Conservation (phyloP, 306 rosid genomes). For the Sechiopsis laciniata region DNA sequence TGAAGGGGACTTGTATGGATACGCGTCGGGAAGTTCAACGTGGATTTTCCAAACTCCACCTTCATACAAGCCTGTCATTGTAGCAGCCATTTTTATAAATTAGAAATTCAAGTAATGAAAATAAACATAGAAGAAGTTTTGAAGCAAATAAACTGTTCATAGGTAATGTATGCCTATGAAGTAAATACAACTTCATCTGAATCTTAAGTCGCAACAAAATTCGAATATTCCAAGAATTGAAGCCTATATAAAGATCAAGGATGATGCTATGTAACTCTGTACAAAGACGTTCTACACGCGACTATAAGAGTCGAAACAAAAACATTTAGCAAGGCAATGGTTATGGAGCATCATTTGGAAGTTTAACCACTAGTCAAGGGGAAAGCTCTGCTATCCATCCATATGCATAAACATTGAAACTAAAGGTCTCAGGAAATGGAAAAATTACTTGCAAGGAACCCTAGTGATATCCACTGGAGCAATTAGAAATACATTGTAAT, state of each 20-base stretch:
- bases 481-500: not conserved
- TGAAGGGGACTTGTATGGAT: conserved; percentile 96
- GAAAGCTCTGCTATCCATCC: not conserved
- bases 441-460: not conserved
- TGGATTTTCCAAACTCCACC: conserved; percentile 52
- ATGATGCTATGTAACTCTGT: not conserved
- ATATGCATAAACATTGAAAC: conserved; percentile 2
- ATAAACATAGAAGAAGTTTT: not conserved
- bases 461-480: not conserved
- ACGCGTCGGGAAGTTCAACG: conserved; percentile 98
- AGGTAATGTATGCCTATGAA: not conserved
- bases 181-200: not conserved
- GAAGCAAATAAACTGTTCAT: not conserved
- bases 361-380: not conserved
- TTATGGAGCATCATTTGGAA: not conserved
- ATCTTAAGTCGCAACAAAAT: not conserved
- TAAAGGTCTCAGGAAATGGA: not conserved
- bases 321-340: not conserved
- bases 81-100: not conserved
- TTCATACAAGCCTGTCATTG: conserved; percentile 15
- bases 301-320: conserved; percentile 4
- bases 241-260: not conserved
- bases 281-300: not conserved
- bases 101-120: not conserved
- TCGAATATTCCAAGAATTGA: not conserved